Conservation (phyloP, 2,329 filamentous ascomycete genomes). For the Penicillium sp. region DNA sequence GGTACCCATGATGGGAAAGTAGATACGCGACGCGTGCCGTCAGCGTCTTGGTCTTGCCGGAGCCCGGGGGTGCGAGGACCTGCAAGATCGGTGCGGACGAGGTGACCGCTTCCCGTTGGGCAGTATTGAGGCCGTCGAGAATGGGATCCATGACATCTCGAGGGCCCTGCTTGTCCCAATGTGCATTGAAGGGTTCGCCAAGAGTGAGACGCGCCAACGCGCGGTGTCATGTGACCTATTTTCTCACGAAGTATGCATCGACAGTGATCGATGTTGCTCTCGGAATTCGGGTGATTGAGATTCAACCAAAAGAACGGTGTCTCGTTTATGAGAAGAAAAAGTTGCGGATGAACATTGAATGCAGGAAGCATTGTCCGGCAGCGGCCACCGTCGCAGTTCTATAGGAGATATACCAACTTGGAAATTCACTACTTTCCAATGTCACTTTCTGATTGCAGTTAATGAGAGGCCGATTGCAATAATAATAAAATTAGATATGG, state of each 20-base stretch:
- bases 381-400: background rate
- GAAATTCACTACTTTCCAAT: background rate
- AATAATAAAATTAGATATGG: background rate
- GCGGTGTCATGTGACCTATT: constrained; percentile 31
- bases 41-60: constrained; percentile 92
- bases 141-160: constrained; percentile 51
- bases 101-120: constrained; percentile 64
- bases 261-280: background rate
- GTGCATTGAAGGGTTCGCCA: constrained; percentile 1
- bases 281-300: background rate
- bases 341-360: background rate
- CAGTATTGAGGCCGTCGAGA: constrained; percentile 62
- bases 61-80: constrained; percentile 63
- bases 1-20: constrained; percentile 66
- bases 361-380: background rate
- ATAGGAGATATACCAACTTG: background rate
- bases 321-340: background rate
- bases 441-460: background rate
- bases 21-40: constrained; percentile 91
- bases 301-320: background rate
- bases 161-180: background rate
- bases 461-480: background rate
- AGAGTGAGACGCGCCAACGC: constrained; percentile 21
- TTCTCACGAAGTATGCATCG: background rate
- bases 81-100: constrained; percentile 60